Conservation (phyloP, 2,329 filamentous ascomycete genomes). For the Xylaria sp. region DNA sequence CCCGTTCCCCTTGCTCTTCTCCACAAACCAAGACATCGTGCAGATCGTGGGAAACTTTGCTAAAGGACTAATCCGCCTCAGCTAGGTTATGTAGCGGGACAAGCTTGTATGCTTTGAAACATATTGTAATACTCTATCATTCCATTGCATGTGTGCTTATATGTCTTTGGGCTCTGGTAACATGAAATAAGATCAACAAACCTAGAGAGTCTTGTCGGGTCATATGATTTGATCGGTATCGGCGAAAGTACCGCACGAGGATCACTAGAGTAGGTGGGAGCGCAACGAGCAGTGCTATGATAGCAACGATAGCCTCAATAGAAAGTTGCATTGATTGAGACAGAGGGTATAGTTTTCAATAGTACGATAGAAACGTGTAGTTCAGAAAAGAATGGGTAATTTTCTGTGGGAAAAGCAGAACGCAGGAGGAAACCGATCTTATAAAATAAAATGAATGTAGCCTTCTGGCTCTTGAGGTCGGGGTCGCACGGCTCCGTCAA, state of each 20-base stretch:
- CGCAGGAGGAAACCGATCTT: no score
- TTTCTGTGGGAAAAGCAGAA: neutral
- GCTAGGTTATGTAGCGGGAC: neutral
- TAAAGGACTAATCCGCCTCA: neutral
- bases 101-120: no score
- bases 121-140: no score
- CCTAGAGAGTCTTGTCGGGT: neutral
- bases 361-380: neutral
- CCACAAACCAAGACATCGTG: neutral
- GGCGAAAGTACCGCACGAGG: neutral
- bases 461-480: no score
- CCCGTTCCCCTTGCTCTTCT: no score
- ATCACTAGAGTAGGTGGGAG: constrained; percentile 5
- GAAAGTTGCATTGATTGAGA: constrained; percentile 4
- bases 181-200: neutral
- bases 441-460: no score
- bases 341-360: neutral
- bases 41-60: neutral
- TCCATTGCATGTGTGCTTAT: neutral
- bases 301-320: constrained; percentile 18
- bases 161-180: neutral
- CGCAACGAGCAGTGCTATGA: constrained; percentile 17
- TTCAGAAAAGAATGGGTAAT: neutral
- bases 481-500: no score
- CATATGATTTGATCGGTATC: neutral